Conservation (phyloP, 2,329 filamentous ascomycete species). For the Allantophomopsis lycopodina region DNA sequence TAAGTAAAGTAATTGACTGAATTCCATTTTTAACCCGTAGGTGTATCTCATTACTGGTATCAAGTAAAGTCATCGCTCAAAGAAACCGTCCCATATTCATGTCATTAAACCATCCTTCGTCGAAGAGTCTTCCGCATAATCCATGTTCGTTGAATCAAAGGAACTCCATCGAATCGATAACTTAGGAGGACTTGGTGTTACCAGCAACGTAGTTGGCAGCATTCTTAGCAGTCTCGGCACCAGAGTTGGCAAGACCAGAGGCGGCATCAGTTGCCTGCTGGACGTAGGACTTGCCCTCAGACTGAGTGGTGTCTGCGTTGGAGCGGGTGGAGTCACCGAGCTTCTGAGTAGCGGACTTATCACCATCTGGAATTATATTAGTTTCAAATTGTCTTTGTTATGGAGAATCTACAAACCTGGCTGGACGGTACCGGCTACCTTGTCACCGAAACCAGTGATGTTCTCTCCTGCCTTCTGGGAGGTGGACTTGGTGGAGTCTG, state of each 20-base stretch:
- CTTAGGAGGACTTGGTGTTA: too few relatives aligned
- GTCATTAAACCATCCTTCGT: too few relatives aligned
- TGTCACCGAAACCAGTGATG: slow-evolving; percentile 28
- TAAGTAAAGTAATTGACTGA: too few relatives aligned
- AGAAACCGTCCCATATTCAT: too few relatives aligned
- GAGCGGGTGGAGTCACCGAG: slow-evolving; percentile 26
- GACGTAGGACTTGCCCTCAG: slow-evolving; percentile 24
- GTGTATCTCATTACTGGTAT: too few relatives aligned
- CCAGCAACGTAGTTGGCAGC: slow-evolving; percentile 1
- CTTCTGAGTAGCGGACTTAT: slow-evolving; percentile 33
- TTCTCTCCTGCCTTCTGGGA: slow-evolving; percentile 28
- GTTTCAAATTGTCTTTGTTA: not conserved
- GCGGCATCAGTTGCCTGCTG: slow-evolving; percentile 25
- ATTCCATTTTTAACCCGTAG: too few relatives aligned
- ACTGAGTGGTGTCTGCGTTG: slow-evolving; percentile 23
- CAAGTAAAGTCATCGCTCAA: too few relatives aligned
- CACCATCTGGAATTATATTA: slow-evolving; percentile 8
- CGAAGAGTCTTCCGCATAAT: too few relatives aligned
- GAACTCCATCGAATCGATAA: too few relatives aligned
- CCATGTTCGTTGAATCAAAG: too few relatives aligned
- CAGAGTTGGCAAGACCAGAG: slow-evolving; percentile 14
- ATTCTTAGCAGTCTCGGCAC: slow-evolving; percentile 20
- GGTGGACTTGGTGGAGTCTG: slow-evolving; percentile 37
- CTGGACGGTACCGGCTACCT: slow-evolving; percentile 29
- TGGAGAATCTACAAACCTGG: slow-evolving; percentile 19